Base-by-base conservation (phyloP, 2,329 filamentous ascomycete genomes). In the Apiospora aurea region DNA sequence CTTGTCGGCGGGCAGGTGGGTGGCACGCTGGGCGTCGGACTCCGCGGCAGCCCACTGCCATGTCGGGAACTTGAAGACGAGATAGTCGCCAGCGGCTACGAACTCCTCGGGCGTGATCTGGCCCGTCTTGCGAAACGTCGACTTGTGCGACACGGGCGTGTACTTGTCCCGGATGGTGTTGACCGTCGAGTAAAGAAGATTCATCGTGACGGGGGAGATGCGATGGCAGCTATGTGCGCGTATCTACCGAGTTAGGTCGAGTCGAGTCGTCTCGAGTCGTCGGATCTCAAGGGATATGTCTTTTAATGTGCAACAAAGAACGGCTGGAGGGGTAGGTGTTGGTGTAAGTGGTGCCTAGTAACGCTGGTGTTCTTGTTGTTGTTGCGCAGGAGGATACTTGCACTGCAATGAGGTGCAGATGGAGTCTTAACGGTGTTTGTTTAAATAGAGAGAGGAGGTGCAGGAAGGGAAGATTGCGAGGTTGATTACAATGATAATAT, bases 81-180 rank as follows among this genome's bases (percentile, higher is more conserved):
- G 91, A 82, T 98, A 99, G 85, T 99, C 96, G 78, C 96, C 96
- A 4, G 96, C 96, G 4, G 93, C 92, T 69, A 98, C 88, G 83
- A 99, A 99, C 87, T 99, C 96, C 80, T 98, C 96, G 24, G 96
- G 96, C 0, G 96, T 98, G 83, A 99, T 96, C 85, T 98, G 94
- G 76, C 96, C 96, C 5, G 95, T 97, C 78, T 90, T 89, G 78
- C 96, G 94, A 84, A 99, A 99, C 75, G 94, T 98, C 4, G 96
- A 98, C 70, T 91, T 97, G 82, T 97, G 92, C 73, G 91, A 91
- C 78, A 97, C 92, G 53, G 95, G 95, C 16, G 96, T 94, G 83
- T 97, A 96, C 78, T 92, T 92, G 84, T 98, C 96, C 78, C 96
- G 93, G 80, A 97, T 91, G 77, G 92, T 94, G 83, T 97, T 96